Evolutionary conservation across 2,329 filamentous ascomycete species (phyloP).

Genomic region (Penicillium sp.): DNA sequence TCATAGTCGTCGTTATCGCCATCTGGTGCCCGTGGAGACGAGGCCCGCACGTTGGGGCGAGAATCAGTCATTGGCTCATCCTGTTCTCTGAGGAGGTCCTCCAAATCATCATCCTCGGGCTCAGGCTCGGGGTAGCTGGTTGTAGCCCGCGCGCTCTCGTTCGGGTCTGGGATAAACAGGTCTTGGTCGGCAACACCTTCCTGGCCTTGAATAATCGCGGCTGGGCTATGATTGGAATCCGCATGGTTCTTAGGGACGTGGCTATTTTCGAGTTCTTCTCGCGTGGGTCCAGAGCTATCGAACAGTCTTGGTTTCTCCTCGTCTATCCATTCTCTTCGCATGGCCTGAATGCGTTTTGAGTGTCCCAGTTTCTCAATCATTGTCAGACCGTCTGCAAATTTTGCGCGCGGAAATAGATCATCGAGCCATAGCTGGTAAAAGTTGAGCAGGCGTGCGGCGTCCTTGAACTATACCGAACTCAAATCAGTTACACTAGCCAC

Average conservation of each 20-base stretch:
- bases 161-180: slow-evolving; percentile 26
- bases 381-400: slow-evolving; percentile 75
- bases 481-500: slow-evolving; percentile 8
- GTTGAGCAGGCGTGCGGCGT: slow-evolving; percentile 69
- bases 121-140: slow-evolving; percentile 29
- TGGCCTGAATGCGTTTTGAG: slow-evolving; percentile 64
- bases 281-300: background rate
- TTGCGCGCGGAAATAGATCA: slow-evolving; percentile 86
- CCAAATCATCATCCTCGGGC: slow-evolving; percentile 43
- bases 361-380: slow-evolving; percentile 94
- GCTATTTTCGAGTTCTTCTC: background rate
- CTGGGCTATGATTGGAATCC: background rate
- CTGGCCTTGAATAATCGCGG: background rate
- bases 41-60: background rate
- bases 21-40: background rate
- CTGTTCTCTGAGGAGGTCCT: slow-evolving; percentile 48
- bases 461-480: slow-evolving; percentile 57
- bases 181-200: slow-evolving; percentile 10
- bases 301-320: slow-evolving; percentile 45
- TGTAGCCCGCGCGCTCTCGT: slow-evolving; percentile 5
- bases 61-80: slow-evolving; percentile 15
- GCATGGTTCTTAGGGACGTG: slow-evolving; percentile 2
- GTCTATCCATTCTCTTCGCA: slow-evolving; percentile 74
- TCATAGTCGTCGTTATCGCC: slow-evolving; percentile 38
- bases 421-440: slow-evolving; percentile 97